A percentile compares a stretch with the other conserved stretches of the same genome.
phyloP scores from a whole-genome alignment of 1,139 yeast species.

The Oligophagozyma castellii region DNA sequence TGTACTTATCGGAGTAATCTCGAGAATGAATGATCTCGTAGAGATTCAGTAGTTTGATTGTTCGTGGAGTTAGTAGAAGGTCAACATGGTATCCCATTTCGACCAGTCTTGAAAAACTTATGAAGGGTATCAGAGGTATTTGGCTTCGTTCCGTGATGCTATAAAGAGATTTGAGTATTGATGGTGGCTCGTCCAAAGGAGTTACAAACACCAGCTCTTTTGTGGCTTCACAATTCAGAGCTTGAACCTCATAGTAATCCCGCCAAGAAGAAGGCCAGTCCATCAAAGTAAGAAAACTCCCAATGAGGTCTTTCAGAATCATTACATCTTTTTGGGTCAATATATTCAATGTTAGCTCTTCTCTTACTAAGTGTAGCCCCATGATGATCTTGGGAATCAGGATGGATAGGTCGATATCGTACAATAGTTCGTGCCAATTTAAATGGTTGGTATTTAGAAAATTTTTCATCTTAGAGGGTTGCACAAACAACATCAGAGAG shows the following conservation, averaged over 20 bases:
- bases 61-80: conserved; percentile 48
- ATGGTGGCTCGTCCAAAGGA: conserved; percentile 24
- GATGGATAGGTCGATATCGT: conserved; percentile 3
- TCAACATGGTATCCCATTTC: conserved; percentile 56
- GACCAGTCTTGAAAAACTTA: conserved; percentile 55
- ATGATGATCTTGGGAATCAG: conserved; percentile 47
- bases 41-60: conserved; percentile 40
- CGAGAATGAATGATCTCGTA: conserved; percentile 52
- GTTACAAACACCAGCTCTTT: conserved; percentile 10
- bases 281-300: conserved; percentile 52
- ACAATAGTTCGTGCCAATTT: background rate
- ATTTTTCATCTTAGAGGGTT: background rate
- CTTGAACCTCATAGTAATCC: conserved; percentile 32
- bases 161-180: conserved; percentile 21
- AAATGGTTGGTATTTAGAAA: background rate
- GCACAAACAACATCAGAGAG: background rate
- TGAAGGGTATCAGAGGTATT: conserved; percentile 30
- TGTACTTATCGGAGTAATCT: conserved; percentile 36
- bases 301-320: conserved; percentile 39
- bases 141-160: conserved; percentile 19
- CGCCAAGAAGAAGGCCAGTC: conserved; percentile 67
- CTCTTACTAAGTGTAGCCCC: conserved; percentile 62
- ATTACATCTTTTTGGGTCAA: conserved; percentile 28
- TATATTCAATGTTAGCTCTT: conserved; percentile 53
- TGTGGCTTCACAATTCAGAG: conserved; percentile 1